phyloP scores from a whole-genome alignment of 345 rosid genomes.

The Aquilaria malaccensis region DNA sequence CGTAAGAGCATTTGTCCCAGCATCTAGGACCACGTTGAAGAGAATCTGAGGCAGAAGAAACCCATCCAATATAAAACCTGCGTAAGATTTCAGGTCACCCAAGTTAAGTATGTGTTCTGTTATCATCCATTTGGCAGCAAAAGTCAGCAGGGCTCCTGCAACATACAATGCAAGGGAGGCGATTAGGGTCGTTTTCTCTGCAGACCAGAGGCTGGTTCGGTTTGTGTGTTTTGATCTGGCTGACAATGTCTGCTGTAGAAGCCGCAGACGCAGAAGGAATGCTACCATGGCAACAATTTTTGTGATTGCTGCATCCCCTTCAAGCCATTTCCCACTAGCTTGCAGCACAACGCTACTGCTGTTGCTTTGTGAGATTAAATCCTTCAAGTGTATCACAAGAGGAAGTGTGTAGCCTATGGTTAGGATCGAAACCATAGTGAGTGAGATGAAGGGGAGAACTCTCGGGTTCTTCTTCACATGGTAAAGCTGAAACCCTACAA shows the following conservation, averaged over 20 bases:
- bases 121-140: constrained; percentile 14
- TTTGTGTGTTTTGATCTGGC: constrained; percentile 16
- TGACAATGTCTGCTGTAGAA: constrained; percentile 34
- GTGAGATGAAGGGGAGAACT: constrained; percentile 30
- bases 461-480: constrained; percentile 29
- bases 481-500: constrained; percentile 29
- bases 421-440: constrained; percentile 36
- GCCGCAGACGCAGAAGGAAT: constrained; percentile 30
- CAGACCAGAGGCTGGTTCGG: constrained; percentile 21
- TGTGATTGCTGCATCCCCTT: constrained; percentile 33
- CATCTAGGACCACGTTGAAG: constrained; percentile 29
- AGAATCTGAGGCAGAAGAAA: constrained; percentile 47
- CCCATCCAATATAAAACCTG: constrained; percentile 34
- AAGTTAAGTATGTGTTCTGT: constrained; percentile 11
- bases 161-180: constrained; percentile 25
- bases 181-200: constrained; percentile 32
- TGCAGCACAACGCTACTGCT: constrained; percentile 13
- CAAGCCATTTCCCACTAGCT: constrained; percentile 26
- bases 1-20: constrained; percentile 25
- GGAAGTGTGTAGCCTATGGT: constrained; percentile 33
- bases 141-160: constrained; percentile 25
- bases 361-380: constrained; percentile 16
- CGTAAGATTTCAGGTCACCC: constrained; percentile 23
- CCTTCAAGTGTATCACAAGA: constrained; percentile 31
- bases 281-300: constrained; percentile 36